Evolutionary conservation across 345 rosid species (phyloP).

Genomic region (Lepidium sativum): DNA sequence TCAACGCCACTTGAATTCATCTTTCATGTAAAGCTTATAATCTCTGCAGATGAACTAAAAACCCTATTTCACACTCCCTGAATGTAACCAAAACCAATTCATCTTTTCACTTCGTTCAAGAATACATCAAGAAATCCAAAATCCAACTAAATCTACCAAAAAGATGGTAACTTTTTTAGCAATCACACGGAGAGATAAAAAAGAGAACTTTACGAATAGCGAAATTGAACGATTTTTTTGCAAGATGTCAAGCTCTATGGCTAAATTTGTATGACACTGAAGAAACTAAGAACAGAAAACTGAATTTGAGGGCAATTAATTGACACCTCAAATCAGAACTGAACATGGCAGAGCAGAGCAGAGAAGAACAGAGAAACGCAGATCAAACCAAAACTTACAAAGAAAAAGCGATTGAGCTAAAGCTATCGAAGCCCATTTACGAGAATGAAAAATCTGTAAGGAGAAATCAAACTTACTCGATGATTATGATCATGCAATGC

Average conservation of each 20-base stretch:
- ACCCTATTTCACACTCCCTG: neutral
- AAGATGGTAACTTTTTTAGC: neutral
- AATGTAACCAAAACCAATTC: neutral
- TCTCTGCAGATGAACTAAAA: neutral
- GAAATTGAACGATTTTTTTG: too few relatives aligned
- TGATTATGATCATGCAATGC: slow-evolving; percentile 16
- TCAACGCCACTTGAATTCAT: slow-evolving; percentile 7
- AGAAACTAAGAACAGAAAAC: neutral
- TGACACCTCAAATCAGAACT: neutral
- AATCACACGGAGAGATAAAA: too few relatives aligned
- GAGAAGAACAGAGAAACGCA: neutral
- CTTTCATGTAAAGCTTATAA: neutral
- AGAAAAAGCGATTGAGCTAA: neutral
- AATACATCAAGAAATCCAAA: neutral
- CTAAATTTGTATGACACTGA: neutral
- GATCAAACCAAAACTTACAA: neutral
- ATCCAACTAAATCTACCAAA: neutral
- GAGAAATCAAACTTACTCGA: slow-evolving; percentile 1
- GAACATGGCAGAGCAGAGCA: neutral
- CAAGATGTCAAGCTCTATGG: neutral
- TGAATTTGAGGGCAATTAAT: neutral
- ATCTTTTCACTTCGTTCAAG: neutral
- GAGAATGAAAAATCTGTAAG: neutral
- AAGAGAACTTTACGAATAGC: too few relatives aligned
- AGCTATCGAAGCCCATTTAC: neutral